phyloP scores from a whole-genome alignment of 179 eudicot genomes.

The Spergularia azorica region DNA sequence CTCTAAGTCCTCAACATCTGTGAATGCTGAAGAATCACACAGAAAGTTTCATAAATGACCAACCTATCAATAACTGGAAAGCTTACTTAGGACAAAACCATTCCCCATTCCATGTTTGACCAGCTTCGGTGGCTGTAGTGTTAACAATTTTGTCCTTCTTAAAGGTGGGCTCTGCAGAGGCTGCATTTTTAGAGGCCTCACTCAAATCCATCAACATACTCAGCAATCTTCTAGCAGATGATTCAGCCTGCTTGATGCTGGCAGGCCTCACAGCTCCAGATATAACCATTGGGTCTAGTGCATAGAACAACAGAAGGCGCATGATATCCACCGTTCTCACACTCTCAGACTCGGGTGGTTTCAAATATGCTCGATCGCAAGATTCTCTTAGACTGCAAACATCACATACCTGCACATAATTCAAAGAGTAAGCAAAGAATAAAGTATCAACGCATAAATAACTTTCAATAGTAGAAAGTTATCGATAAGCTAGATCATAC shows the following conservation, averaged over 20 bases:
- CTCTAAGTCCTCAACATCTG: neutral
- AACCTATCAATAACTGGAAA: neutral
- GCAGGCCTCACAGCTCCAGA: constrained; percentile 48
- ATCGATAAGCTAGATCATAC: neutral
- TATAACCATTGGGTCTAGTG: constrained; percentile 60
- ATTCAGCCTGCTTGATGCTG: constrained; percentile 48
- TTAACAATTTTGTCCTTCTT: constrained; percentile 33
- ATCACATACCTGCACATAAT: constrained; percentile 66
- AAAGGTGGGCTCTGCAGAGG: constrained; percentile 27
- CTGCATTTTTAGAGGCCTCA: constrained; percentile 44
- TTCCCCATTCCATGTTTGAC: constrained; percentile 53
- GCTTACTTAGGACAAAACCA: constrained; percentile 81
- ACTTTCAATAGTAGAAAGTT: neutral
- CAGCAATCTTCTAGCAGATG: constrained; percentile 73
- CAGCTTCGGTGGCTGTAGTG: constrained; percentile 24
- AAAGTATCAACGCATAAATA: neutral
- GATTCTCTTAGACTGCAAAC: constrained; percentile 71
- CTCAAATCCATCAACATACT: constrained; percentile 59
- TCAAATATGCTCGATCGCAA: constrained; percentile 81
- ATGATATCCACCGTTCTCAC: constrained; percentile 87
- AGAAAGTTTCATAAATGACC: neutral
- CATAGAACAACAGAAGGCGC: constrained; percentile 72
- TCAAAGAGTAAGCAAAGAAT: constrained; percentile 10
- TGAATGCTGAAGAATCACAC: neutral
- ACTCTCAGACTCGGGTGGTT: constrained; percentile 56